Evolutionary conservation across 139 green algal species (phyloP).

Genomic region (Prasinococcaceae sp.): DNA sequence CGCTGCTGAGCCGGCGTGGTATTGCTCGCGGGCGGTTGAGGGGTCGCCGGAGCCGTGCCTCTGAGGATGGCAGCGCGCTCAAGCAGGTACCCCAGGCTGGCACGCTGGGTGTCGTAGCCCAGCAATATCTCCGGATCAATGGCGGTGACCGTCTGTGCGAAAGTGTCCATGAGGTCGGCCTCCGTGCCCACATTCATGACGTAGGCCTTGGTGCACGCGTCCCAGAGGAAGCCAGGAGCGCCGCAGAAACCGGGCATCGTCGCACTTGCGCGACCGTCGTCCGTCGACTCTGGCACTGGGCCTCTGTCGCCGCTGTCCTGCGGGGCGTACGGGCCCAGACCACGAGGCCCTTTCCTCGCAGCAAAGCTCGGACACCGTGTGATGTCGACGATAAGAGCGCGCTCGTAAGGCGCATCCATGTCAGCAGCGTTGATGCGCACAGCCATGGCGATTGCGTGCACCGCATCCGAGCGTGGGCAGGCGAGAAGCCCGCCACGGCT

Average conservation of each 20-base stretch:
- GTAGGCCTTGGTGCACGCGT: background rate
- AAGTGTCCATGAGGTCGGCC: slow-evolving; percentile 44
- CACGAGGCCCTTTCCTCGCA: no score
- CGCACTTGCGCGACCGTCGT: background rate
- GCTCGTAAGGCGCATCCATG: no score
- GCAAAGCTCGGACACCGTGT: no score
- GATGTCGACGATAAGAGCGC: no score
- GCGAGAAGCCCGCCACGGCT: no score
- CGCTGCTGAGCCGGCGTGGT: background rate
- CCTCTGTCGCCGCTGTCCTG: no score
- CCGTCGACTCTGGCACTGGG: background rate
- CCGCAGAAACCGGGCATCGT: background rate
- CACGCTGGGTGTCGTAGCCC: slow-evolving; percentile 74
- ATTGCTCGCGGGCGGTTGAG: slow-evolving; percentile 39
- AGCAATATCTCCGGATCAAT: slow-evolving; percentile 86
- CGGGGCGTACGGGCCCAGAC: no score
- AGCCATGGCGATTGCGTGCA: no score
- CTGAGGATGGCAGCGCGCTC: slow-evolving; percentile 45
- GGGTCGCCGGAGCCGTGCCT: slow-evolving; percentile 34
- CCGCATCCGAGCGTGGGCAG: no score
- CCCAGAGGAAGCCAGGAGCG: background rate
- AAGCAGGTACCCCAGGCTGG: slow-evolving; percentile 67
- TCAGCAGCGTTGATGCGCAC: no score
- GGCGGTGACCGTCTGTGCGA: slow-evolving; percentile 36
- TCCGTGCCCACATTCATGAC: slow-evolving; percentile 22